A percentile compares a stretch with the other conserved stretches of the same genome.
Conservation (phyloP, 2,329 filamentous ascomycete genomes). For the Aspergillus japonicus region DNA sequence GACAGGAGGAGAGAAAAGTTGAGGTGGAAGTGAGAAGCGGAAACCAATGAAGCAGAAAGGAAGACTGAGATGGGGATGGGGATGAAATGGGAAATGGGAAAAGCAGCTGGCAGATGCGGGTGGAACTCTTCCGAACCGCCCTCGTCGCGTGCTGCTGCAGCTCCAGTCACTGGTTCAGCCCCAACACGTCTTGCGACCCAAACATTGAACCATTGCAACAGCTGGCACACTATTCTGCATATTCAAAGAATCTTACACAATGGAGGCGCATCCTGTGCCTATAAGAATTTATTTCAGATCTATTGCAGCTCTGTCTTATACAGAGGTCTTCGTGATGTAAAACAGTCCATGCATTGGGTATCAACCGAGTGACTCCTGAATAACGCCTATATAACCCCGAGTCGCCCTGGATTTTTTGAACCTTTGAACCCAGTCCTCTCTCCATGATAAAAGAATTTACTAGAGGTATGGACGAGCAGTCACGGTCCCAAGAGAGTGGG, state of each 20-base stretch:
- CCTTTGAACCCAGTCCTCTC: background rate
- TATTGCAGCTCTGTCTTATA: background rate
- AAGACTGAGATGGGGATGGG: conserved; percentile 17
- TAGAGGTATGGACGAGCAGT: background rate
- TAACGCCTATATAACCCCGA: conserved; percentile 7
- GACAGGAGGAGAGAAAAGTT: conserved; percentile 8
- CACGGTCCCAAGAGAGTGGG: background rate
- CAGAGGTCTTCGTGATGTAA: background rate
- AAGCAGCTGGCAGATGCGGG: conserved; percentile 30
- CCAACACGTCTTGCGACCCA: background rate
- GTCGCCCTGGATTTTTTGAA: background rate
- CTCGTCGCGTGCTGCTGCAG: conserved; percentile 24
- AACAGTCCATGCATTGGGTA: conserved; percentile 14
- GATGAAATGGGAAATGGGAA: conserved; percentile 8
- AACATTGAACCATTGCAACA: background rate
- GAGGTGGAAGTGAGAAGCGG: conserved; percentile 2
- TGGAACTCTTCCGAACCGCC: conserved; percentile 34
- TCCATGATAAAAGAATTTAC: background rate
- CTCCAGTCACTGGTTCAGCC: conserved; percentile 3
- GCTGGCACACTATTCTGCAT: background rate
- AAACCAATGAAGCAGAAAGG: conserved; percentile 4
- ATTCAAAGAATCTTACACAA: background rate
- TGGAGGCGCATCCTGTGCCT: too few relatives aligned
- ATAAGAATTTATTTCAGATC: background rate
- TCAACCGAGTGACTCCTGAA: conserved; percentile 11